Evolutionary conservation across 306 rosid species (phyloP), one percentile per base, ranked within the genome.

Genomic region (cucumber (Cucumis sativus)): DNA sequence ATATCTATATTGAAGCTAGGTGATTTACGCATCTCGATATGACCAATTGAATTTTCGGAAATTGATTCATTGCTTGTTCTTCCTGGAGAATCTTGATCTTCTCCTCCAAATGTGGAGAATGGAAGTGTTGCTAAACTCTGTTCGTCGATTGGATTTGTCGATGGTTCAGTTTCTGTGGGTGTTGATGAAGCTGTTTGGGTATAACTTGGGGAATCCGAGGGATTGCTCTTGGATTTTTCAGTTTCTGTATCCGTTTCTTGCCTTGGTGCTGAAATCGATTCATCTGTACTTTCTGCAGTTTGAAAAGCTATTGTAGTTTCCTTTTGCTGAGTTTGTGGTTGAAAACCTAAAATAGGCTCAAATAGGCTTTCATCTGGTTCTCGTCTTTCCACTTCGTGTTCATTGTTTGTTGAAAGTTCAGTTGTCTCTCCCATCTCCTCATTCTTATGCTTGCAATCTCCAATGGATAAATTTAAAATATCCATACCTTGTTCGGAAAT

Each of bases 1-100:
- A 92, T 94, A 76, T 92, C 84, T 78, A 88, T 84, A 64, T 87
- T 88, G 82, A 94, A 94, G 84, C 97, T 92, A 33, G 93, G 97
- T 49, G 98, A 91, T 76, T 92, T 90, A 58, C 91, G 88, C 65
- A 90, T 89, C 81, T 72, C 87, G 14, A 65, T 67, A 51, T 76
- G 79, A 60, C 80, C 79, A 74, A 51, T 80, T 77, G 74, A 70
- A 85, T 82, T 77, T 69, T 87, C 97, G 58, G 92, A 62, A 80
- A 86, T 88, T 40, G 91, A 91, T 84, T 88, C 93, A 49, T 87
- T 85, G 83, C 97, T 90, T 45, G 81, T 78, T 87, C 96, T 88
- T 84, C 86, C 78, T 75, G 66, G 18, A 78, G 83, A 83, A 58
- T 91, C 91, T 67, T 78, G 81, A 79, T 82, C 45, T 51, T 72